These are phyloP conservation scores for Annulohypoxylon truncatum DNA, from an alignment of 2,329 filamentous ascomycete genomes.

Conservation along the genomic window DNA sequence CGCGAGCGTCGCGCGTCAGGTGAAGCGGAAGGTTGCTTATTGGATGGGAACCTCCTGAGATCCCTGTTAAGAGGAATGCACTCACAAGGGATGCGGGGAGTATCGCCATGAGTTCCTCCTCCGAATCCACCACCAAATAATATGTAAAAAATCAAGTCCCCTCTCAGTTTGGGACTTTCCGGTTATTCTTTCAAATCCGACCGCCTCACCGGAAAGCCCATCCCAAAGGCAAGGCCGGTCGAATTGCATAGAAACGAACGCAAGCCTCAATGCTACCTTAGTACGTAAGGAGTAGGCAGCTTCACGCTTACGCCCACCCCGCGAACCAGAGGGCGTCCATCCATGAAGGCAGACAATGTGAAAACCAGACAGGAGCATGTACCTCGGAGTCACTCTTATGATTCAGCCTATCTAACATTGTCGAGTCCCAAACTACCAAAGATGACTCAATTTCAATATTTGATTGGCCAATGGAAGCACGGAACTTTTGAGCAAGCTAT, in stretches of 20 bases:
- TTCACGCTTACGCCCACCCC: constrained; percentile 18
- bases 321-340: constrained; percentile 10
- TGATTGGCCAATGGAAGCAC: constrained; percentile 38
- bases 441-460: constrained; percentile 29
- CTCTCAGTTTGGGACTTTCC: constrained; percentile 31
- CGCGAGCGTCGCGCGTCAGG: constrained; percentile 39
- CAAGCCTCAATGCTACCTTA: constrained; percentile 13
- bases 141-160: constrained; percentile 22
- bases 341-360: constrained; percentile 33
- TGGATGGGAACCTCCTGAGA: constrained; percentile 37
- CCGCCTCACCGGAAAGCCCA: constrained; percentile 30
- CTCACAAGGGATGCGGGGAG: constrained; percentile 21
- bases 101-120: constrained; percentile 33
- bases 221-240: not conserved
- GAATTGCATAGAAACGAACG: constrained; percentile 17
- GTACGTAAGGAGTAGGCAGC: constrained; percentile 8
- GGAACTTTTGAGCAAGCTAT: constrained; percentile 1
- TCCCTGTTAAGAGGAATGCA: constrained; percentile 35
- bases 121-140: constrained; percentile 24
- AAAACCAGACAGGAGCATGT: constrained; percentile 8
- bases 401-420: constrained; percentile 8
- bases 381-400: constrained; percentile 38
- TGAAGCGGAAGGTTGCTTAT: constrained; percentile 43
- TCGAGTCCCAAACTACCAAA: not conserved
- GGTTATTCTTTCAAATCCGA: constrained; percentile 18